Evolutionary conservation across 768 basidiomycete genomes (phyloP).

Genomic region (Pholiota conissans): DNA sequence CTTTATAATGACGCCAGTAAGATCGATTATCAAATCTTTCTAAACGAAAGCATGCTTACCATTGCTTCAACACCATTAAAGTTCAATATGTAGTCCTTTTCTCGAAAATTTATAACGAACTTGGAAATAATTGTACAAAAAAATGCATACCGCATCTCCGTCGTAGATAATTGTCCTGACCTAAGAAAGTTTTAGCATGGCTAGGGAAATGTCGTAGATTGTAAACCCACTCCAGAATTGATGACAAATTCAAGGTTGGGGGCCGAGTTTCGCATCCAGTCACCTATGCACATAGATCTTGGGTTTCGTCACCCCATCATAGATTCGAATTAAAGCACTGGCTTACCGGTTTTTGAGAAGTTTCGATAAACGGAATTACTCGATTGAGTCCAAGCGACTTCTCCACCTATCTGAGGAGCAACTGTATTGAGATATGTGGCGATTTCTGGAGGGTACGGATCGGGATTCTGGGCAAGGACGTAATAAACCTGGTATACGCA

Average conservation of each 20-base stretch:
- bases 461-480: conserved; percentile 41
- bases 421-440: conserved; percentile 28
- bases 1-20: conserved; percentile 22
- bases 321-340: no score
- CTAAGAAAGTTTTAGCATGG: conserved; percentile 14
- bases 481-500: conserved; percentile 37
- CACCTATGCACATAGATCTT: conserved; percentile 28
- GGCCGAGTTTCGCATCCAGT: conserved; percentile 56
- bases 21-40: neutral
- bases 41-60: conserved; percentile 28
- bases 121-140: no score
- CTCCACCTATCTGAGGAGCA: conserved; percentile 39
- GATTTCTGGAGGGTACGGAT: conserved; percentile 49
- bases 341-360: conserved; percentile 44
- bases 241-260: conserved; percentile 56
- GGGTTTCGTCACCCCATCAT: no score
- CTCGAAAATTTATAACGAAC: no score
- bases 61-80: conserved; percentile 57
- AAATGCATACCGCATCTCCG: conserved; percentile 52
- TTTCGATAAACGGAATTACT: conserved; percentile 42
- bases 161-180: conserved; percentile 51
- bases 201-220: no score
- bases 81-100: conserved; percentile 53
- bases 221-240: conserved; percentile 44
- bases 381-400: conserved; percentile 40